phyloP scores from a whole-genome alignment of 2,329 filamentous ascomycete genomes.

The Claviceps digitariae region DNA sequence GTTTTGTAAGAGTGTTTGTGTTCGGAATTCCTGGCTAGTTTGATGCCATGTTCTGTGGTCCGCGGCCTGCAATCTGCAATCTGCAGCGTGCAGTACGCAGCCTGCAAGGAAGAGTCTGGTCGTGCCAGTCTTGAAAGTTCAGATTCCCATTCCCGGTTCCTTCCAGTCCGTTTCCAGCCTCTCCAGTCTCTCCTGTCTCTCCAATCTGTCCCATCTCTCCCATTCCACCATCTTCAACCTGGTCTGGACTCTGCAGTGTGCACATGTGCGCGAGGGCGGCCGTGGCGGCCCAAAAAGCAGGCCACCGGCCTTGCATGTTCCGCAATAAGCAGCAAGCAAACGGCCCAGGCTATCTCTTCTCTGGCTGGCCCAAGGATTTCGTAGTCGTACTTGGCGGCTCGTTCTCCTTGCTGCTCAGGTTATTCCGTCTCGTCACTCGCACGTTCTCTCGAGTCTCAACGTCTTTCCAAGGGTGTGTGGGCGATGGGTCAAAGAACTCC shows the following conservation, averaged over 20 bases:
- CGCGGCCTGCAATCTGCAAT: neutral
- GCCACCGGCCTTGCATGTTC: neutral
- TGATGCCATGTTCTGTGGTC: neutral
- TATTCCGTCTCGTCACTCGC: neutral
- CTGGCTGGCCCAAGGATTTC: neutral
- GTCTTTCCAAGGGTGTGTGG: neutral
- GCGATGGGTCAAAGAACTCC: neutral
- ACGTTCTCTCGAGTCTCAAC: neutral
- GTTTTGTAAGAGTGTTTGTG: neutral
- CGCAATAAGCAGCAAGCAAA: neutral
- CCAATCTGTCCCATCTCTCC: neutral
- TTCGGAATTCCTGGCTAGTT: constrained; percentile 1
- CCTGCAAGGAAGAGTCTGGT: constrained; percentile 1
- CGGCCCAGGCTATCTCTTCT: neutral
- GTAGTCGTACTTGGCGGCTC: neutral
- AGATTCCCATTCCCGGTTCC: too few species aligned
- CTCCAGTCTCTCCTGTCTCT: neutral
- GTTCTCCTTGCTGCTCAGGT: neutral
- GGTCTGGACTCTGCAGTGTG: neutral
- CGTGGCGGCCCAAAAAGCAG: neutral
- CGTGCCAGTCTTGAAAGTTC: neutral
- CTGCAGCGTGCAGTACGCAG: neutral
- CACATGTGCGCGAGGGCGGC: neutral
- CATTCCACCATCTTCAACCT: neutral
- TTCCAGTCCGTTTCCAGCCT: neutral